A percentile compares a stretch with the other conserved stretches of the same genome.
These are phyloP conservation scores for Datisca glomerata DNA, from an alignment of 306 rosid genomes.

Conservation along the genomic window DNA sequence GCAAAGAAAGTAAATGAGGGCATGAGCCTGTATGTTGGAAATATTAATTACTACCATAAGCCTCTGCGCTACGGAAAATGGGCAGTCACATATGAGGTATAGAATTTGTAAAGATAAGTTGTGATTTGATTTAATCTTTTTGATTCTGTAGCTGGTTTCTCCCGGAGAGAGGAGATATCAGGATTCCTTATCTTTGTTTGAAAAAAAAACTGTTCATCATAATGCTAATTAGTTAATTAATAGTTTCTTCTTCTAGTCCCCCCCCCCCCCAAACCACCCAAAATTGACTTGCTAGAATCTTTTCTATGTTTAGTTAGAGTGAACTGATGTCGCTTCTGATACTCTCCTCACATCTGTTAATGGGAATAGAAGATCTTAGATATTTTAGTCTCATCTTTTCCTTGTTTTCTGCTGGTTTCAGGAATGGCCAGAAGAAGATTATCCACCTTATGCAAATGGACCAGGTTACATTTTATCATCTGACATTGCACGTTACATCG, in stretches of 20 bases:
- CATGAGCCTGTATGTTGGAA: conserved; percentile 73
- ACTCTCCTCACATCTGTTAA: no score
- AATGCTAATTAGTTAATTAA: neutral
- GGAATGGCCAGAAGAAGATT: conserved; percentile 68
- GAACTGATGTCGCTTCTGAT: no score
- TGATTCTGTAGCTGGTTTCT: neutral
- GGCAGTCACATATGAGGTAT: conserved; percentile 94
- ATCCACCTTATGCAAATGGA: conserved; percentile 72
- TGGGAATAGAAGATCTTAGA: no score
- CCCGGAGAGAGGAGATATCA: neutral
- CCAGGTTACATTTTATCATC: conserved; percentile 59
- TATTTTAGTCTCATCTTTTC: neutral
- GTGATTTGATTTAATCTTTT: neutral
- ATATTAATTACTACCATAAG: conserved; percentile 76
- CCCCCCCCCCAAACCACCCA: no score
- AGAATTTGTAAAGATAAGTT: conserved; percentile 4
- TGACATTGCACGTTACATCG: conserved; percentile 35
- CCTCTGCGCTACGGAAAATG: conserved; percentile 95
- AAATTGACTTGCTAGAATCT: neutral
- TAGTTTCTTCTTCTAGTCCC: no score
- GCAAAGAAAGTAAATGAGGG: conserved; percentile 32
- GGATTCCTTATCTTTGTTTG: neutral
- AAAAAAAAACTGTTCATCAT: neutral
- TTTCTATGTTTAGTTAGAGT: neutral
- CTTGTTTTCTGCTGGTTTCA: conserved; percentile 14